These are phyloP conservation scores for Tilletiopsis washingtonensis DNA, from an alignment of 1,284 basidiomycete genomes.

Conservation along the genomic window DNA sequence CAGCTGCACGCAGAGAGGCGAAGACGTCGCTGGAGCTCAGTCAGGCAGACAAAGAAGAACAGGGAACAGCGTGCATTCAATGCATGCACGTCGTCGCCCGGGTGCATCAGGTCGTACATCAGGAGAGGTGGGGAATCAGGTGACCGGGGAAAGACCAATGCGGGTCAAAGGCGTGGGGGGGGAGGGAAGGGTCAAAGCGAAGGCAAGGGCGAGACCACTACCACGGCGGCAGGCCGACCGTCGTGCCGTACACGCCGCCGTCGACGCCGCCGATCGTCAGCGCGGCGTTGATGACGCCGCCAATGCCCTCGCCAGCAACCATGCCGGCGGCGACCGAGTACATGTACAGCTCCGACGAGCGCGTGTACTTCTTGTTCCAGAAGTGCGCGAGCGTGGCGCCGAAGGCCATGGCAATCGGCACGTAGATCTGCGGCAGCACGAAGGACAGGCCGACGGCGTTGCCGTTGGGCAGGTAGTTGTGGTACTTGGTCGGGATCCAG, in stretches of 20 bases:
- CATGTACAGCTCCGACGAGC: constrained; percentile 53
- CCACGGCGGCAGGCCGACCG: constrained; percentile 29
- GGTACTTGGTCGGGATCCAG: constrained; percentile 56
- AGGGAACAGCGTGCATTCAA: no score
- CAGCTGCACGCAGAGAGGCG: no score
- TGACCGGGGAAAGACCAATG: no score
- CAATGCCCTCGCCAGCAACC: constrained; percentile 63
- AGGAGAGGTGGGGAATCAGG: no score
- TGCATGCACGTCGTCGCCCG: no score
- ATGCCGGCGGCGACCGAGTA: constrained; percentile 59
- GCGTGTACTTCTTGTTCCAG: constrained; percentile 54
- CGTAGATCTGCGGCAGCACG: constrained; percentile 49
- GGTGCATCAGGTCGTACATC: no score
- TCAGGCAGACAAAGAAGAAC: no score
- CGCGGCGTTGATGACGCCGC: constrained; percentile 59
- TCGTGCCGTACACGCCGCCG: constrained; percentile 15
- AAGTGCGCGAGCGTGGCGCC: constrained; percentile 43
- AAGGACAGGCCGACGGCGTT: constrained; percentile 59
- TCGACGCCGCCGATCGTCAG: constrained; percentile 31
- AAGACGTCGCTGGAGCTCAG: no score
- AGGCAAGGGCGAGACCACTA: no score
- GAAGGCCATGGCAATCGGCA: constrained; percentile 40
- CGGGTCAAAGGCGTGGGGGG: no score
- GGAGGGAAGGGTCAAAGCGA: no score
- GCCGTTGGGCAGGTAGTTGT: constrained; percentile 59